A percentile compares a stretch with the other conserved stretches of the same genome.
phyloP scores from a whole-genome alignment of 78 protist genomes.

The Dictyostelium firmibasis region DNA sequence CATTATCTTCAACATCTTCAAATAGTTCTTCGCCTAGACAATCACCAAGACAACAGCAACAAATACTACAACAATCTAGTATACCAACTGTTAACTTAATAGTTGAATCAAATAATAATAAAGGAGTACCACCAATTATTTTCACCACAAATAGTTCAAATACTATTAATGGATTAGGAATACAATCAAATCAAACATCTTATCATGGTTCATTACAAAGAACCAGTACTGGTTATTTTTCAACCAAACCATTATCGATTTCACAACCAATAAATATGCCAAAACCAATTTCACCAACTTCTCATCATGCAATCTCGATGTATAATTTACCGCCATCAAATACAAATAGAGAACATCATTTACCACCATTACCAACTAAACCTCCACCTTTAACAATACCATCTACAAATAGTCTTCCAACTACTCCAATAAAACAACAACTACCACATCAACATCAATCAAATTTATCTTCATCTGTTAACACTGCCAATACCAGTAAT shows the following conservation, averaged over 20 bases:
- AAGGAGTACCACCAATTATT: too few relatives aligned
- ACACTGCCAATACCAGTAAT: neutral
- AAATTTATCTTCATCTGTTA: neutral
- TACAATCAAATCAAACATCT: neutral
- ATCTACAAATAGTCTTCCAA: neutral
- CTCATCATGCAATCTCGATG: neutral
- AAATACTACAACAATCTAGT: too few relatives aligned
- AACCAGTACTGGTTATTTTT: neutral
- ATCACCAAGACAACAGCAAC: neutral
- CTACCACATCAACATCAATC: neutral
- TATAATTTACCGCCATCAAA: neutral
- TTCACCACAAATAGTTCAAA: too few relatives aligned
- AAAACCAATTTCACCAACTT: neutral
- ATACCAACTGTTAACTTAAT: neutral
- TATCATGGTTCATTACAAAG: neutral
- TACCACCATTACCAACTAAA: neutral
- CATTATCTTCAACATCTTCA: neutral
- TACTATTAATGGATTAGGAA: too few relatives aligned
- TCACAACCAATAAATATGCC: neutral
- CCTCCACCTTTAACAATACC: constrained; percentile 1
- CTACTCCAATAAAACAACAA: neutral
- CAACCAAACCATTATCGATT: neutral
- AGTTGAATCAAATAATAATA: neutral
- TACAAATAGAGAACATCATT: neutral
- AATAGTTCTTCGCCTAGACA: neutral